phyloP scores from a whole-genome alignment of 2,329 filamentous ascomycete species.

The Xylaria digitata region DNA sequence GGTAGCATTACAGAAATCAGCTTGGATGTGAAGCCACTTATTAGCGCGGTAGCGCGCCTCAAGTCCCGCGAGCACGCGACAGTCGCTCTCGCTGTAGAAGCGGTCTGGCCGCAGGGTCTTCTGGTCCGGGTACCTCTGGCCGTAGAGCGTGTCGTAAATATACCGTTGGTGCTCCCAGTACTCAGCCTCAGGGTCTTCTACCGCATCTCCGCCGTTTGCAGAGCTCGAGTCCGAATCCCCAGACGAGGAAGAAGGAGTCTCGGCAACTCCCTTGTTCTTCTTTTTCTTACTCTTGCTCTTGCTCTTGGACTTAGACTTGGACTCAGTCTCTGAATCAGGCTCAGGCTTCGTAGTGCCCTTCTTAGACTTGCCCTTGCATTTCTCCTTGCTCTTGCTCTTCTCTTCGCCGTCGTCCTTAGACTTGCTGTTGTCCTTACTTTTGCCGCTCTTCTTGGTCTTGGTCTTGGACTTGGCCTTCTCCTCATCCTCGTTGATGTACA shows the following conservation, averaged over 20 bases:
- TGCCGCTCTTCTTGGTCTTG: neutral
- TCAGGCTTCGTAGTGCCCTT: neutral
- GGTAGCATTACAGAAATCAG: conserved; percentile 48
- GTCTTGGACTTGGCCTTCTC: conserved; percentile 15
- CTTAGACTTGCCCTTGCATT: conserved; percentile 14
- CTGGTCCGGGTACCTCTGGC: conserved; percentile 37
- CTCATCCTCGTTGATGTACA: conserved; percentile 28
- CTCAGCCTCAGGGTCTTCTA: conserved; percentile 13
- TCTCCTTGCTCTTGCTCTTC: neutral
- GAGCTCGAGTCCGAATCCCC: conserved; percentile 3
- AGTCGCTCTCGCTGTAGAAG: conserved; percentile 44
- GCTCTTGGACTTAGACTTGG: neutral
- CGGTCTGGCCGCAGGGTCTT: conserved; percentile 39
- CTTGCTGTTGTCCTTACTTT: neutral
- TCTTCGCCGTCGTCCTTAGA: conserved; percentile 4
- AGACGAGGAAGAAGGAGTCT: conserved; percentile 6
- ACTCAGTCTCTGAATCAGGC: neutral
- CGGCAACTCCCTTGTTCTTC: conserved; percentile 16
- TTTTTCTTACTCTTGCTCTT: conserved; percentile 14
- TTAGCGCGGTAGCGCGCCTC: conserved; percentile 46
- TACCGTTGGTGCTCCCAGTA: conserved; percentile 35
- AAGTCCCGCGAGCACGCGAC: conserved; percentile 40
- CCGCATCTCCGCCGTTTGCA: conserved; percentile 3
- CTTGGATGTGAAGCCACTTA: conserved; percentile 44
- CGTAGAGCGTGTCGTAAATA: conserved; percentile 35